phyloP scores from a whole-genome alignment of 345 rosid species.

The Carallia brachiata region DNA sequence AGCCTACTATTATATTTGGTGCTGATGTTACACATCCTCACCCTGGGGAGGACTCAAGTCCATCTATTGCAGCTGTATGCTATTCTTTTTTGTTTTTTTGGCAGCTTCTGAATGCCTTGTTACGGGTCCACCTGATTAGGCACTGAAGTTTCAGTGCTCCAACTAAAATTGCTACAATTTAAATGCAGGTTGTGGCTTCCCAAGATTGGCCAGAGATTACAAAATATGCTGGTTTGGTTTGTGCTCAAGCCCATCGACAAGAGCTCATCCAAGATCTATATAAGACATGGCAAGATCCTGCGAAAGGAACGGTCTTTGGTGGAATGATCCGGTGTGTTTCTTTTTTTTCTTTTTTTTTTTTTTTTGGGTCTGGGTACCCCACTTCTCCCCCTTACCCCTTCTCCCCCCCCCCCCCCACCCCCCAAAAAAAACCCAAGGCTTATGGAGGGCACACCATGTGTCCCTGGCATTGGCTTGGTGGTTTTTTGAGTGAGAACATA shows the following conservation, averaged over 20 bases:
- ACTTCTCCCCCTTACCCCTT: no score
- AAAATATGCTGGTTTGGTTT: slow-evolving; percentile 92
- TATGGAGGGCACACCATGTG: no score
- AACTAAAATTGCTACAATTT: neutral
- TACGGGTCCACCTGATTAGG: neutral
- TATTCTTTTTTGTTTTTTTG: neutral
- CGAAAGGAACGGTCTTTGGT: slow-evolving; percentile 75
- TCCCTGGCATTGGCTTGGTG: slow-evolving; percentile 22
- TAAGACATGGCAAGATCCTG: slow-evolving; percentile 96
- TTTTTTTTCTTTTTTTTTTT: neutral
- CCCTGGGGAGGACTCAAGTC: slow-evolving; percentile 98
- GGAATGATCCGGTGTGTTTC: slow-evolving; percentile 89
- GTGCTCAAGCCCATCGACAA: slow-evolving; percentile 98
- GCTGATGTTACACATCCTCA: slow-evolving; percentile 99
- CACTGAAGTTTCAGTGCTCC: neutral
- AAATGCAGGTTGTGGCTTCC: slow-evolving; percentile 87
- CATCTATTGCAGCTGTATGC: slow-evolving; percentile 96
- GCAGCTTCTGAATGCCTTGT: neutral
- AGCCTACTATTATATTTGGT: slow-evolving; percentile 94
- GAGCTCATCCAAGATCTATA: slow-evolving; percentile 95
- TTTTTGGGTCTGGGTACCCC: neutral
- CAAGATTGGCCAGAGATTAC: slow-evolving; percentile 99
- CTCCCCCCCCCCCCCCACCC: no score
- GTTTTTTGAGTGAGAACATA: slow-evolving; percentile 41
- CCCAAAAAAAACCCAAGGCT: no score